Base-by-base conservation (phyloP, 2,329 filamentous ascomycete genomes). In the Epichloe bromicola region DNA sequence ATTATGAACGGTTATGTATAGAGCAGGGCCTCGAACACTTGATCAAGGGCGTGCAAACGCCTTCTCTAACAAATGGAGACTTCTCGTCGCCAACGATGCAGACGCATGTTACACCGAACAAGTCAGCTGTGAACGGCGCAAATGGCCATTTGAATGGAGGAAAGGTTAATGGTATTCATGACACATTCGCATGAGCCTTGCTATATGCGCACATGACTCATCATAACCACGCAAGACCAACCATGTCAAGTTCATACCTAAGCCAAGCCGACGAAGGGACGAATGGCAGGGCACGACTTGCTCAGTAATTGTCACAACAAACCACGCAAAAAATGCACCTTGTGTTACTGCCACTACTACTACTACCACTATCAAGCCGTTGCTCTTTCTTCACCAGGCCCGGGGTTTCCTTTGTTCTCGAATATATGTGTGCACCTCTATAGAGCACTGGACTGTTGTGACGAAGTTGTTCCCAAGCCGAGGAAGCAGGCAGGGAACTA, bases 11-110 rank as follows among this genome's bases (percentile, higher is more conserved):
- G 34, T 63, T 81, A 17, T 80, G 75, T 59, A 65, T 71, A 49
- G 74, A 80, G 53, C 78, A 82, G 61, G 75, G 76, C n/a, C 67
- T 81, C 5, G 66, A 69, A 12, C 71, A 82, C 63, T 69, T 82
- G 47, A 51, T 80, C 53, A 67, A 68, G 33, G 70, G 69, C n/a
- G 63, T 67, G 37, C 65, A 68, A 51, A 74, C 70, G 50, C 67
- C 72, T 4, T 63, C 66, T 20, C 60, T 73, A 11, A 59, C 70
- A 11, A 78, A 77, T 46, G 76, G 74, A 20, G 62, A 70, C 30
- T 70, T 72, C 52, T 65, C 72, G 26, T 75, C 74, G 8, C 73
- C 74, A 1, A 64, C 62, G 20, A 73, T 71, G 54, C 63, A 67
- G 51, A 57, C 62, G 54, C 63, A 61, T 46, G 53, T 52, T 50